A percentile compares a stretch with the other conserved stretches of the same genome.
Evolutionary conservation across 495 filamentous ascomycete genomes (phyloP).

Genomic region (Aspergillus cristatus): DNA sequence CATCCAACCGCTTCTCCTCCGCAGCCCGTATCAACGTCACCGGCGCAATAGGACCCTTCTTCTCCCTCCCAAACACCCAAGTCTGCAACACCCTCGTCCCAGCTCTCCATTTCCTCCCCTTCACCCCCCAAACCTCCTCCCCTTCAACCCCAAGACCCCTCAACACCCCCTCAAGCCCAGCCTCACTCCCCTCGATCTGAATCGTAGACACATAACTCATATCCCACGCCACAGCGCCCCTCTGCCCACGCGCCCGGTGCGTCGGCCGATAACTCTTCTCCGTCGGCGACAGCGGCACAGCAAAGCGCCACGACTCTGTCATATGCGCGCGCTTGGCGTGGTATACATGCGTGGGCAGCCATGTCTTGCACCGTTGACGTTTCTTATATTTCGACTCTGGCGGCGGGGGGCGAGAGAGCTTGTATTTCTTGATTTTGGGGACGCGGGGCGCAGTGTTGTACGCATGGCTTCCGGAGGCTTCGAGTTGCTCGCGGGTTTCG

Average conservation of each 20-base stretch:
- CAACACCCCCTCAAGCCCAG: constrained; percentile 55
- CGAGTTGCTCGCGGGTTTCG: constrained; percentile 21
- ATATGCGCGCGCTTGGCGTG: constrained; percentile 89
- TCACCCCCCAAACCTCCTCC: constrained; percentile 48
- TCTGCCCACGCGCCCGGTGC: constrained; percentile 65
- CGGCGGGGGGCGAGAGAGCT: constrained; percentile 55
- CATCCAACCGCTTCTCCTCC: constrained; percentile 19
- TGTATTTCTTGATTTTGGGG: constrained; percentile 63
- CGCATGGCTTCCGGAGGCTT: constrained; percentile 25
- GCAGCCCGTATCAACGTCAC: constrained; percentile 64
- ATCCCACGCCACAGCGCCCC: constrained; percentile 76
- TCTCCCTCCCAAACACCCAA: constrained; percentile 53
- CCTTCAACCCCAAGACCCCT: constrained; percentile 41
- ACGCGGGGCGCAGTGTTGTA: constrained; percentile 39
- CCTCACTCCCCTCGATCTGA: constrained; percentile 57
- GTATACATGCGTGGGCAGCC: constrained; percentile 91
- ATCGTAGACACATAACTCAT: constrained; percentile 92
- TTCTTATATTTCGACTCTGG: constrained; percentile 68
- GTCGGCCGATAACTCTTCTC: constrained; percentile 84
- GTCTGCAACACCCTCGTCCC: constrained; percentile 63
- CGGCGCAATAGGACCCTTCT: constrained; percentile 57
- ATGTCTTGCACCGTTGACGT: constrained; percentile 79
- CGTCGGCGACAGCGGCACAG: constrained; percentile 71
- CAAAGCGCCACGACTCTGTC: constrained; percentile 83
- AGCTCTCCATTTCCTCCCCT: constrained; percentile 62